phyloP scores from a whole-genome alignment of 768 basidiomycete genomes.

The Pleurotus tuber-regium region DNA sequence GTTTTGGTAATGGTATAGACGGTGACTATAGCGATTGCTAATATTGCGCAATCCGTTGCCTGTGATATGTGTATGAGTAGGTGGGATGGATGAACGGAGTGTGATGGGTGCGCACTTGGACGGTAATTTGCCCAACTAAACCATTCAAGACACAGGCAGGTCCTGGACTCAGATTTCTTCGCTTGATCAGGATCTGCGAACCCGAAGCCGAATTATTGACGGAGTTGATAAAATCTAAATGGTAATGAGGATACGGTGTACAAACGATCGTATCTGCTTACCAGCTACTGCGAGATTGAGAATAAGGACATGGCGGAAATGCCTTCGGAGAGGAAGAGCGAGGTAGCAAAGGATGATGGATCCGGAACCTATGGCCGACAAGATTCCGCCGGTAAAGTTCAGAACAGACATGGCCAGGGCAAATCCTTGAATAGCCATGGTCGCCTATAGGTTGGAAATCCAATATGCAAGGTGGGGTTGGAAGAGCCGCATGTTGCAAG shows the following conservation, averaged over 20 bases:
- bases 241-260: no score
- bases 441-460: no score
- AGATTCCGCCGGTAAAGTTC: slow-evolving; percentile 11
- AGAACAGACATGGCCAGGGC: slow-evolving; percentile 7
- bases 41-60: slow-evolving; percentile 15
- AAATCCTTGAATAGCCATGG: slow-evolving; percentile 17
- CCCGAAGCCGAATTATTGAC: slow-evolving; percentile 13
- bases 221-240: slow-evolving; percentile 14
- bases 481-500: neutral
- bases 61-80: neutral
- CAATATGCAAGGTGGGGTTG: neutral
- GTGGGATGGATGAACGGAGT: neutral
- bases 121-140: slow-evolving; percentile 2
- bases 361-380: slow-evolving; percentile 13
- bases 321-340: slow-evolving; percentile 9
- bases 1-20: slow-evolving; percentile 15
- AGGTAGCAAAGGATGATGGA: slow-evolving; percentile 16
- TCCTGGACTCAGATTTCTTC: neutral
- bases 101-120: neutral
- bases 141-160: slow-evolving; percentile 4
- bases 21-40: slow-evolving; percentile 16
- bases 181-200: slow-evolving; percentile 10
- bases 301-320: slow-evolving; percentile 17
- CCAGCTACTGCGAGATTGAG: slow-evolving; percentile 15
- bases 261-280: no score